Evolutionary conservation across 257 asterid genomes (phyloP).

Genomic region (Przewalskia tangutica): DNA sequence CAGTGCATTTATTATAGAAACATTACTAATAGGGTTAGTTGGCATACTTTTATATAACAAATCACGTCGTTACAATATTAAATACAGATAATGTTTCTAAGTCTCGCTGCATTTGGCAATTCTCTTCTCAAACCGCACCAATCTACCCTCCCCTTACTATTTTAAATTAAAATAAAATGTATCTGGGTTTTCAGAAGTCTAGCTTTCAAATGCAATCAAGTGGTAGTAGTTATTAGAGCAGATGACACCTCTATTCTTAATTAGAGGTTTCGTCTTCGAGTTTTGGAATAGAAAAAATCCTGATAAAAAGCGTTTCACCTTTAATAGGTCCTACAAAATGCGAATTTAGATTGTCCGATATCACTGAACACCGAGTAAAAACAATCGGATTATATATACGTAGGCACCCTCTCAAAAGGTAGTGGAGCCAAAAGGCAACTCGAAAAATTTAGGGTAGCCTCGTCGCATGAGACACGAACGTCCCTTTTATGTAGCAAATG

Average conservation of each 20-base stretch:
- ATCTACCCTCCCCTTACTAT: not conserved
- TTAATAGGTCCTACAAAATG: fast-evolving
- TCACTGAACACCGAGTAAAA: not conserved
- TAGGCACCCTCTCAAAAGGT: not conserved
- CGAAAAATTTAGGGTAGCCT: not conserved
- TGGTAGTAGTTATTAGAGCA: not conserved
- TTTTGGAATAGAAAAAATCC: not conserved
- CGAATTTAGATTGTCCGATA: not conserved
- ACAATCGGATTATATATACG: not conserved
- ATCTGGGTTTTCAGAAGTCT: not conserved
- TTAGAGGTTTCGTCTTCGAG: not conserved
- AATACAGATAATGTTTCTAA: not conserved
- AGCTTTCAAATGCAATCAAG: not conserved
- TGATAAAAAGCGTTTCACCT: not conserved
- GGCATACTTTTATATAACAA: not conserved
- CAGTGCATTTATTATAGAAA: not conserved
- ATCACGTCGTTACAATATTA: not conserved
- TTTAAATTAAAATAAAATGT: not conserved
- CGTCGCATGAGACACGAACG: not conserved
- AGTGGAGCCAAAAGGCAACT: not conserved
- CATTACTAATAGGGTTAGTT: not conserved
- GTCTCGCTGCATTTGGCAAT: not conserved
- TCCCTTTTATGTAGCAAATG: not conserved
- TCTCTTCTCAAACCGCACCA: not conserved
- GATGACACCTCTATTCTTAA: too few relatives aligned